Conservation (phyloP, 208 protist species). For the Trypanosoma theileri region DNA sequence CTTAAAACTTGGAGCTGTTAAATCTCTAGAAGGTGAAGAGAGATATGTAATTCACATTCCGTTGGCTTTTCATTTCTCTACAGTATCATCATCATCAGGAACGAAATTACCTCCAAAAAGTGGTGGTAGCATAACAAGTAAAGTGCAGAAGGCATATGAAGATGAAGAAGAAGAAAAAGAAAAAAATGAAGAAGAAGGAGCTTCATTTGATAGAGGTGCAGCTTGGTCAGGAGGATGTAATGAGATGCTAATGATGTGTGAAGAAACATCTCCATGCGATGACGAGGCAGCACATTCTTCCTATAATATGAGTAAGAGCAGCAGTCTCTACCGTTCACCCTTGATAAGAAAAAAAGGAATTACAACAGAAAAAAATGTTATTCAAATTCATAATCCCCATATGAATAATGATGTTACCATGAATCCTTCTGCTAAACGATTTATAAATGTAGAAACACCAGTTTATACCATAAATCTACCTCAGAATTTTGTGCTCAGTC, state of each 20-base stretch:
- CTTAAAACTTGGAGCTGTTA: background rate
- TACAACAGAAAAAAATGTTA: background rate
- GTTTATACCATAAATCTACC: conserved; percentile 20
- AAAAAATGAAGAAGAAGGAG: background rate
- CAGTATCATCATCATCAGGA: background rate
- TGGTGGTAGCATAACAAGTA: background rate
- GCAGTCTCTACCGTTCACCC: background rate
- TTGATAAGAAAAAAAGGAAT: conserved; percentile 2
- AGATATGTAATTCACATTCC: background rate
- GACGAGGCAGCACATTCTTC: background rate
- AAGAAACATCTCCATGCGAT: background rate
- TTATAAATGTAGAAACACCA: background rate
- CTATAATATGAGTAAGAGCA: background rate
- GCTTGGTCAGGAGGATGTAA: background rate
- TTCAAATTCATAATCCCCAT: background rate
- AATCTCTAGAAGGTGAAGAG: background rate
- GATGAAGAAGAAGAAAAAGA: background rate
- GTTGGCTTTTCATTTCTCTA: background rate
- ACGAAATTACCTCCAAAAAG: background rate
- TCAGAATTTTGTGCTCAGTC: conserved; percentile 14
- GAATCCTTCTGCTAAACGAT: background rate
- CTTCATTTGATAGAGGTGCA: background rate
- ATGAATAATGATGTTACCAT: background rate
- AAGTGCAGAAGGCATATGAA: background rate
- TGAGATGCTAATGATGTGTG: background rate